phyloP scores from a whole-genome alignment of 805 yeast species.

The Metschnikowia lochheadii region DNA sequence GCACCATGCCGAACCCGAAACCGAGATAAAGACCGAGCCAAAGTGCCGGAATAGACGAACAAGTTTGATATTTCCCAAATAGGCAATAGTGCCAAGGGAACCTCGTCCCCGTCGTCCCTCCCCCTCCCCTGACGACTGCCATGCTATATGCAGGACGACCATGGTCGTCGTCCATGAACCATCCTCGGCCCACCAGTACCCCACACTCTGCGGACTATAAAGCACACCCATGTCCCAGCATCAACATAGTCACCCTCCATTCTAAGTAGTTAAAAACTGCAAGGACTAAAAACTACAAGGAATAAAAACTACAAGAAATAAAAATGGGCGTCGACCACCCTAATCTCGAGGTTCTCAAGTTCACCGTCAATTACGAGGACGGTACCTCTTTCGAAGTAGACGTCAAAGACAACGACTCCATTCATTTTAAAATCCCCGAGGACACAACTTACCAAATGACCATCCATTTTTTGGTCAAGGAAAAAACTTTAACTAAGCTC shows the following conservation, averaged over 20 bases:
- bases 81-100: too few species aligned
- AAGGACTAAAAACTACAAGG: neutral
- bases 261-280: too few species aligned
- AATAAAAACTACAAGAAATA: too few species aligned
- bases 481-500: conserved; percentile 26
- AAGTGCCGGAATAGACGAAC: too few species aligned
- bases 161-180: neutral
- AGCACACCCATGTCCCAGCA: neutral
- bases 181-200: neutral
- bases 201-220: neutral
- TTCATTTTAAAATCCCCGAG: conserved; percentile 35
- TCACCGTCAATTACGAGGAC: conserved; percentile 26
- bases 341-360: conserved; percentile 32
- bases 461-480: conserved; percentile 30
- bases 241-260: neutral
- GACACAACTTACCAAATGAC: conserved; percentile 30
- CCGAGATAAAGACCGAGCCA: too few species aligned
- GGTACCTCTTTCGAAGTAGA: conserved; percentile 25
- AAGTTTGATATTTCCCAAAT: too few species aligned
- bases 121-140: too few species aligned
- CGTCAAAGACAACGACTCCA: conserved; percentile 26
- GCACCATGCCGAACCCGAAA: too few species aligned
- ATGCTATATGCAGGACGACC: too few species aligned
- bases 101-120: too few species aligned
- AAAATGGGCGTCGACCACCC: conserved; percentile 20